Percentiles rank a stretch among this genome's conserved stretches.
These are phyloP conservation scores for Lipomyces chichibuensis DNA, from an alignment of 805 yeast genomes.

Conservation along the genomic window DNA sequence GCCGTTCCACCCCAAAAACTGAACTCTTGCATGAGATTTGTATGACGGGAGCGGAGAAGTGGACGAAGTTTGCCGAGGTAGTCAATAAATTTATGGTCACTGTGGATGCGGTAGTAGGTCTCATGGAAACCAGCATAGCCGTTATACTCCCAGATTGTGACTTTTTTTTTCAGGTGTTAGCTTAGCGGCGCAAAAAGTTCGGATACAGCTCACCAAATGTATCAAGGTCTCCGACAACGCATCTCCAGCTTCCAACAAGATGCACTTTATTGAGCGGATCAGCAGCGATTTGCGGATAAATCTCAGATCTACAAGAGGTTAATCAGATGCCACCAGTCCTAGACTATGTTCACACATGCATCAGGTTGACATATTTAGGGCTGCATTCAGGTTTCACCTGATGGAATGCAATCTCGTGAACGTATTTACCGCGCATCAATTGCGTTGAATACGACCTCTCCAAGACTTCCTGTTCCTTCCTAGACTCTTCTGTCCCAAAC, in stretches of 20 bases:
- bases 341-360: slow-evolving; percentile 29
- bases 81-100: slow-evolving; percentile 40
- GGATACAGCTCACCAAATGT: slow-evolving; percentile 39
- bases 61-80: slow-evolving; percentile 43
- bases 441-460: slow-evolving; percentile 35
- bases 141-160: slow-evolving; percentile 51
- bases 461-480: slow-evolving; percentile 43
- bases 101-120: slow-evolving; percentile 45
- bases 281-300: slow-evolving; percentile 44
- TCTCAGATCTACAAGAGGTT: slow-evolving; percentile 29
- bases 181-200: neutral
- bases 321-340: neutral
- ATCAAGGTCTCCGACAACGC: slow-evolving; percentile 49
- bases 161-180: neutral
- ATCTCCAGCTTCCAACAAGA: slow-evolving; percentile 51
- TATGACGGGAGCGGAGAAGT: slow-evolving; percentile 43
- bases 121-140: slow-evolving; percentile 49
- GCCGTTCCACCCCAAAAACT: slow-evolving; percentile 53
- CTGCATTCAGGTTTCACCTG: slow-evolving; percentile 45
- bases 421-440: slow-evolving; percentile 49
- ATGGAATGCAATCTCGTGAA: slow-evolving; percentile 48
- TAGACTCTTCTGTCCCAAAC: slow-evolving; percentile 46
- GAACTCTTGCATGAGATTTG: slow-evolving; percentile 49
- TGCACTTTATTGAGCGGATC: slow-evolving; percentile 43
- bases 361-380: slow-evolving; percentile 45